phyloP scores from a whole-genome alignment of 352 stramenopile species.

The Peronospora belbahrii region DNA sequence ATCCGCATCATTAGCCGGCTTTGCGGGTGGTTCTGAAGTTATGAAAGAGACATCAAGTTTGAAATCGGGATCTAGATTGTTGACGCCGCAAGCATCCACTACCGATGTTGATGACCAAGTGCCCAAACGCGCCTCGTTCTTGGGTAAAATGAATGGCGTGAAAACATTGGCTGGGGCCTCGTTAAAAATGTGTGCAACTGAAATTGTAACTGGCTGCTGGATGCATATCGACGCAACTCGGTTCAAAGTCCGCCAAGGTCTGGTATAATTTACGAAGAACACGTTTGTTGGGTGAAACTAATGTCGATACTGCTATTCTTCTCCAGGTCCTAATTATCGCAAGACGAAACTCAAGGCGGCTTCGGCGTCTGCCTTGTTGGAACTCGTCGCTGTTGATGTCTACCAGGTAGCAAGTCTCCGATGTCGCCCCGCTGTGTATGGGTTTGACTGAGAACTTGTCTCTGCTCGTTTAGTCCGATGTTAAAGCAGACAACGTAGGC shows the following conservation, averaged over 20 bases:
- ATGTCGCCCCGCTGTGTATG: background rate
- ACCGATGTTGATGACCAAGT: background rate
- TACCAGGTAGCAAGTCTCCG: conserved; percentile 40
- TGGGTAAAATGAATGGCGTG: conserved; percentile 28
- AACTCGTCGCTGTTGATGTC: conserved; percentile 66
- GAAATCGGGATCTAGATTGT: background rate
- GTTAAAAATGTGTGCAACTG: conserved; percentile 37
- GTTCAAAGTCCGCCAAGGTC: conserved; percentile 79
- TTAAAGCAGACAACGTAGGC: conserved; percentile 68
- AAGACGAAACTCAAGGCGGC: conserved; percentile 66
- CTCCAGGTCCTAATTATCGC: conserved; percentile 60
- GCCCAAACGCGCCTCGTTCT: conserved; percentile 10
- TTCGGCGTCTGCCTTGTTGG: conserved; percentile 43
- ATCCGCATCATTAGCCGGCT: conserved; percentile 2
- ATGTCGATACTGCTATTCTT: background rate
- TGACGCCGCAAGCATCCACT: background rate
- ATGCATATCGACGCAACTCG: conserved; percentile 53
- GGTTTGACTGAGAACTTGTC: background rate
- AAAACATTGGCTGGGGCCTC: conserved; percentile 48
- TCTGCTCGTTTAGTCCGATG: conserved; percentile 39
- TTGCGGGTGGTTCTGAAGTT: background rate
- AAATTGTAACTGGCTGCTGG: conserved; percentile 45
- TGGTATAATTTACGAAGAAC: background rate
- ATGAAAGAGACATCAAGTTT: conserved; percentile 5
- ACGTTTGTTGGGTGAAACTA: background rate